These are phyloP conservation scores for Colletotrichum somersetense DNA, from an alignment of 2,329 filamentous ascomycete species.

Conservation along the genomic window DNA sequence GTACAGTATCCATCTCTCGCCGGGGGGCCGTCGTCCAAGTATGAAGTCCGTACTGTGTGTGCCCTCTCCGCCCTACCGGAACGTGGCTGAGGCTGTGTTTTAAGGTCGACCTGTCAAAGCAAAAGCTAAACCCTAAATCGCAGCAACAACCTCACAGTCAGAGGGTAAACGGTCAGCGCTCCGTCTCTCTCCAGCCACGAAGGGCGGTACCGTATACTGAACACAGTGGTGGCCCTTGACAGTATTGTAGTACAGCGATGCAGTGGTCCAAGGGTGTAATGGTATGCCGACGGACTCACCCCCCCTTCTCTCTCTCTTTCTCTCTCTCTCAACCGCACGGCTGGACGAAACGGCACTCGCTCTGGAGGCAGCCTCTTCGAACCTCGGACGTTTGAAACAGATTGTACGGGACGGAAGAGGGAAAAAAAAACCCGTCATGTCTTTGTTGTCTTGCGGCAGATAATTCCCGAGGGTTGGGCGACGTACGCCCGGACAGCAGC, in stretches of 20 bases:
- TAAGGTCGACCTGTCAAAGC: conserved; percentile 22
- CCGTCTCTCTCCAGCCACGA: neutral
- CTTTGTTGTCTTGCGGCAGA: neutral
- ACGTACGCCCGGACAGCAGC: neutral
- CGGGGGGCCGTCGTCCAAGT: neutral
- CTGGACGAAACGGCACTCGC: neutral
- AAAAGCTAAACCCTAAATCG: conserved; percentile 16
- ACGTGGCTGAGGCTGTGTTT: conserved; percentile 11
- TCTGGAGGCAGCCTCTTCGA: neutral
- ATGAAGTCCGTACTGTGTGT: neutral
- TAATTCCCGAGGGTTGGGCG: neutral
- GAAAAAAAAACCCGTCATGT: neutral
- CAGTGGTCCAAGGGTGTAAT: neutral
- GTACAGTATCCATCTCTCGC: too few relatives aligned
- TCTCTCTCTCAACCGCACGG: neutral
- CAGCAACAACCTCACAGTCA: neutral
- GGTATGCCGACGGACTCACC: neutral
- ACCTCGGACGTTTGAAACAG: neutral
- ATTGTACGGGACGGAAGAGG: neutral
- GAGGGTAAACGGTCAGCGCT: neutral
- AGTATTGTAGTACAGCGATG: neutral
- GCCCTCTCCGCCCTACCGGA: neutral
- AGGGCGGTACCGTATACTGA: neutral
- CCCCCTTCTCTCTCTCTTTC: too few relatives aligned
- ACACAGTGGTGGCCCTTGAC: neutral